These are phyloP conservation scores for Lentinus tigrinus DNA, from an alignment of 768 basidiomycete species.

Conservation along the genomic window DNA sequence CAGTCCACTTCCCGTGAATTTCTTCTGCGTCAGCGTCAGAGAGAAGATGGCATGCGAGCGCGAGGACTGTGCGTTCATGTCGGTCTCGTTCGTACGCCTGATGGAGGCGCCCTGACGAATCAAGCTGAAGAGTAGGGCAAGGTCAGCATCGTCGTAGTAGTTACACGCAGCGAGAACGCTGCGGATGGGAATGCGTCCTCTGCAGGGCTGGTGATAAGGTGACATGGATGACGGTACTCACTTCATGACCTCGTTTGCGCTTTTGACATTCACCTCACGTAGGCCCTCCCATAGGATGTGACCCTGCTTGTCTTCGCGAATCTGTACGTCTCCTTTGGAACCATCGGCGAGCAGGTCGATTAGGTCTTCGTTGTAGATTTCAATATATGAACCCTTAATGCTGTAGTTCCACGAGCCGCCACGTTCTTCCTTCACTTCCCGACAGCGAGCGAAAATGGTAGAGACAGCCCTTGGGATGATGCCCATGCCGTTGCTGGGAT, in stretches of 20 bases:
- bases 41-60: constrained; percentile 99
- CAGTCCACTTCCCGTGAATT: constrained; percentile 65
- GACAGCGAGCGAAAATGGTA: constrained; percentile 78
- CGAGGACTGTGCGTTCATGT: constrained; percentile 98
- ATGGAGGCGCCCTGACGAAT: constrained; percentile 88
- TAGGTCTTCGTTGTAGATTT: constrained; percentile 98
- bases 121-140: constrained; percentile 47
- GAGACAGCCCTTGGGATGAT: constrained; percentile 94
- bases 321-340: constrained; percentile 81
- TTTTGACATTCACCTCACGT: constrained; percentile 86
- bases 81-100: constrained; percentile 93
- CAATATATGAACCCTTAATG: constrained; percentile 91
- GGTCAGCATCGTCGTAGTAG: neutral
- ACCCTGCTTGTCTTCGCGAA: constrained; percentile 95
- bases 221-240: constrained; percentile 40
- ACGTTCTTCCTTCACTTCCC: constrained; percentile 75
- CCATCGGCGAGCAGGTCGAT: constrained; percentile 90
- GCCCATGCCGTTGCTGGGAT: constrained; percentile 83
- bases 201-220: neutral
- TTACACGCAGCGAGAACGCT: neutral
- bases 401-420: constrained; percentile 72
- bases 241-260: constrained; percentile 88
- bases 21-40: constrained; percentile 89
- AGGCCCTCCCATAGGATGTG: constrained; percentile 97
- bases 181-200: too few relatives aligned